Conservation (phyloP, 108 stramenopile species). For the Cyclostephanos tholiformis region DNA sequence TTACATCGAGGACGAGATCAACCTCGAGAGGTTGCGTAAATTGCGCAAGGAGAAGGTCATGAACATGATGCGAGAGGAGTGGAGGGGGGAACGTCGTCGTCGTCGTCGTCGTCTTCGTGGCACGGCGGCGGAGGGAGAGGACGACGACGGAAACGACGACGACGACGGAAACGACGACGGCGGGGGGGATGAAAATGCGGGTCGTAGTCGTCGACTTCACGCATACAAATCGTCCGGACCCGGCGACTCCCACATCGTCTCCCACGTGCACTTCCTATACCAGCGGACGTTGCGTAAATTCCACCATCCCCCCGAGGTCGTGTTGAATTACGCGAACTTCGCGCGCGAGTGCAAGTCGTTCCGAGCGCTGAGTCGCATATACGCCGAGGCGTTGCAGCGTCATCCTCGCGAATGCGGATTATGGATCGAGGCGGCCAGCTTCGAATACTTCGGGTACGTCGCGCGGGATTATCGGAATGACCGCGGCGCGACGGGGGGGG, state of each 20-base stretch:
- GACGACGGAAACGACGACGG: conserved; percentile 13
- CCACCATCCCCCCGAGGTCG: conserved; percentile 63
- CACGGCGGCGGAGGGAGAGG: conserved; percentile 27
- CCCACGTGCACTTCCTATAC: conserved; percentile 81
- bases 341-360: conserved; percentile 58
- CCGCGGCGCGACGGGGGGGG: not conserved
- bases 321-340: conserved; percentile 77
- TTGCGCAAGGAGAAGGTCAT: conserved; percentile 63
- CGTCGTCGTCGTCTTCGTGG: not conserved
- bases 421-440: conserved; percentile 86
- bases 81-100: conserved; percentile 17
- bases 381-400: conserved; percentile 79
- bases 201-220: too few relatives aligned
- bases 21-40: conserved; percentile 65
- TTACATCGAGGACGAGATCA: conserved; percentile 78
- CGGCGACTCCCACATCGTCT: conserved; percentile 79
- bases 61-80: conserved; percentile 45
- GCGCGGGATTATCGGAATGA: conserved; percentile 19
- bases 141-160: conserved; percentile 11
- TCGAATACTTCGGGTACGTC: conserved; percentile 77
- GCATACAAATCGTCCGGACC: conserved; percentile 50
- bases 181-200: too few relatives aligned
- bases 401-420: conserved; percentile 77
- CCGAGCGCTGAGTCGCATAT: conserved; percentile 57
- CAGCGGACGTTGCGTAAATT: conserved; percentile 75